A percentile compares a stretch with the other conserved stretches of the same genome.
These are phyloP conservation scores for Lactuca saligna DNA, from an alignment of 129 eudicot genomes.

Conservation along the genomic window DNA sequence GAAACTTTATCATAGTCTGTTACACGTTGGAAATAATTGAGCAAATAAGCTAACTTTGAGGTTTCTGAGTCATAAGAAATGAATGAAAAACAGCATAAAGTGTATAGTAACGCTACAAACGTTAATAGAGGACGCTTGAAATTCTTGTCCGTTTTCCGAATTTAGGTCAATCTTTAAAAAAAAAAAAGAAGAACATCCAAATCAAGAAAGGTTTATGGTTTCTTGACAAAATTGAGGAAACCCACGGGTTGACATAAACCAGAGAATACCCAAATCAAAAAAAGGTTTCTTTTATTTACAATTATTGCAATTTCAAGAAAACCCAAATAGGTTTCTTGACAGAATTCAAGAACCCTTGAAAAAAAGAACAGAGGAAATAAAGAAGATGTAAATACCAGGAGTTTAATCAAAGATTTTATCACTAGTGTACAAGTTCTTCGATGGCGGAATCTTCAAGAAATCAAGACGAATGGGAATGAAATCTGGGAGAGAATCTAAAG, in stretches of 20 bases:
- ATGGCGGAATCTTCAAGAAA: conserved; percentile 2
- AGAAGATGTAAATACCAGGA: conserved; percentile 28
- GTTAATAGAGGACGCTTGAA: conserved; percentile 10
- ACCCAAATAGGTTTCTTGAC: conserved; percentile 20
- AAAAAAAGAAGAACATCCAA: conserved; percentile 19
- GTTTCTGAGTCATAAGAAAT: conserved; percentile 10
- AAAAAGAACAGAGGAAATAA: conserved; percentile 23
- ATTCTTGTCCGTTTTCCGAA: conserved; percentile 14
- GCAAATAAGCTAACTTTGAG: conserved; percentile 7
- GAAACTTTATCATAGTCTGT: conserved; percentile 29
- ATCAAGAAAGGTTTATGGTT: neutral
- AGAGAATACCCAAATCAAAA: conserved; percentile 14
- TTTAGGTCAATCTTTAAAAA: conserved; percentile 17
- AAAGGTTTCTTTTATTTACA: neutral
- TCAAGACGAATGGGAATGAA: conserved; percentile 11
- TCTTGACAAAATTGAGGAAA: neutral
- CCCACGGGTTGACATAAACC: conserved; percentile 6
- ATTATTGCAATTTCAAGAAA: conserved; percentile 6
- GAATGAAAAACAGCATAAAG: conserved; percentile 7
- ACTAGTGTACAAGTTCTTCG: conserved; percentile 17
- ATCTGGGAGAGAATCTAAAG: conserved; percentile 26
- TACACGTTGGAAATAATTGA: conserved; percentile 8
- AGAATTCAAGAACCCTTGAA: conserved; percentile 12
- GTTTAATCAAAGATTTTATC: neutral
- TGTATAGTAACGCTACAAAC: neutral